These are phyloP conservation scores for Yarrowia alimentaria DNA, from an alignment of 805 yeast genomes.

Conservation along the genomic window DNA sequence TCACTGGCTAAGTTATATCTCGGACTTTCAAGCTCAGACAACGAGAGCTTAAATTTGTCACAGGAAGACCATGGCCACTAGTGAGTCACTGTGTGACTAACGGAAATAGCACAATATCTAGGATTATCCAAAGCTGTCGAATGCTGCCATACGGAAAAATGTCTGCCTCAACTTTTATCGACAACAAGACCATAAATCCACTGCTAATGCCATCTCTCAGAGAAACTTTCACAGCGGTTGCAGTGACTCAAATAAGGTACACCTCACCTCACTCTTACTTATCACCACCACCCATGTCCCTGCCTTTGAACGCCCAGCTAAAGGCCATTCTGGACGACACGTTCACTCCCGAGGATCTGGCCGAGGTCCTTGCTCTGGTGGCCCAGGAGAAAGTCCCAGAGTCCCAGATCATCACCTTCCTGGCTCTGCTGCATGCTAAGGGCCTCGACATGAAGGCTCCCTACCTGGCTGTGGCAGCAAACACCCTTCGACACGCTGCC, in stretches of 20 bases:
- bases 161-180: too few relatives aligned
- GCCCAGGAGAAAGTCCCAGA: slow-evolving; percentile 62
- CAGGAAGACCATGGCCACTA: neutral
- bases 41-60: neutral
- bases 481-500: slow-evolving; percentile 59
- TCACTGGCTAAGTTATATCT: slow-evolving; percentile 2
- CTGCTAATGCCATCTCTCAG: slow-evolving; percentile 11
- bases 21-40: neutral
- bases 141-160: too few relatives aligned
- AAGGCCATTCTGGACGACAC: slow-evolving; percentile 56
- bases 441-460: slow-evolving; percentile 80
- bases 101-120: neutral
- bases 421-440: slow-evolving; percentile 69
- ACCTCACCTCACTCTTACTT: slow-evolving; percentile 12
- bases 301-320: slow-evolving; percentile 54
- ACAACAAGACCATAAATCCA: neutral
- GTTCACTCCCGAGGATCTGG: slow-evolving; percentile 62
- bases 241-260: slow-evolving; percentile 23
- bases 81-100: slow-evolving; percentile 25
- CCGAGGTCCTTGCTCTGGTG: slow-evolving; percentile 59
- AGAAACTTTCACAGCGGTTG: slow-evolving; percentile 16
- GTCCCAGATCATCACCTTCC: slow-evolving; percentile 72
- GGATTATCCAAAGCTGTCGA: too few relatives aligned
- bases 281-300: slow-evolving; percentile 16
- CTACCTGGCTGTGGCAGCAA: slow-evolving; percentile 82